Evolutionary conservation across 345 rosid genomes (phyloP).

Genomic region (Kernera saxatilis): DNA sequence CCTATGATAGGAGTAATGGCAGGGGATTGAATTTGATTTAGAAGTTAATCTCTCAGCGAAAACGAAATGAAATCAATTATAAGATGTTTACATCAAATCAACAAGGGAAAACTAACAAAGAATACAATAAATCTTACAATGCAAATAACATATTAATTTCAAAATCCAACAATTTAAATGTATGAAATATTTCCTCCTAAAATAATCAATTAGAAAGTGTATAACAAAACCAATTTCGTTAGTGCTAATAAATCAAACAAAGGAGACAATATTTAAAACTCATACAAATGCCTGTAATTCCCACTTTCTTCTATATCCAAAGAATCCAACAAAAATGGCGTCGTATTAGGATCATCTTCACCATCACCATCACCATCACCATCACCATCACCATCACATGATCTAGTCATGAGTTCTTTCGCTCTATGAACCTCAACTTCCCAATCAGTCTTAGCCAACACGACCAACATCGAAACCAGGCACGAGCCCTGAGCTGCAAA

Average conservation of each 20-base stretch:
- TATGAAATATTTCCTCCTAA: conserved; percentile 3
- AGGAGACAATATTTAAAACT: not conserved
- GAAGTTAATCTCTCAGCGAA: no score
- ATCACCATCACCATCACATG: conserved; percentile 15
- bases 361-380: not conserved
- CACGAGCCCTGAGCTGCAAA: conserved; percentile 86
- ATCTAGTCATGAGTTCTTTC: conserved; percentile 35
- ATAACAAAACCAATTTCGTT: conserved; percentile 21
- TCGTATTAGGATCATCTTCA: not conserved
- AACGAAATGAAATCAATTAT: not conserved
- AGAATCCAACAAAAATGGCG: conserved; percentile 23
- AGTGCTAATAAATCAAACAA: conserved; percentile 16
- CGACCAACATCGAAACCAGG: conserved; percentile 53
- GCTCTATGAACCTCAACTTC: conserved; percentile 55
- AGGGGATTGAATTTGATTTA: no score
- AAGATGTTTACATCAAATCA: not conserved
- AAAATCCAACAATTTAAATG: not conserved
- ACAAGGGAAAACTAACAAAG: not conserved
- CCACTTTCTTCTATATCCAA: conserved; percentile 30
- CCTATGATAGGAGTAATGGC: conserved; percentile 1
- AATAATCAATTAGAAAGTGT: conserved; percentile 25
- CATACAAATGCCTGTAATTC: conserved; percentile 16
- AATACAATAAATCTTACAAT: conserved; percentile 1
- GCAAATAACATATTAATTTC: not conserved
- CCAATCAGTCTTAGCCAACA: conserved; percentile 64